Evolutionary conservation across 2,329 filamentous ascomycete species (phyloP).

Genomic region (Talaromyces amestolkiae): DNA sequence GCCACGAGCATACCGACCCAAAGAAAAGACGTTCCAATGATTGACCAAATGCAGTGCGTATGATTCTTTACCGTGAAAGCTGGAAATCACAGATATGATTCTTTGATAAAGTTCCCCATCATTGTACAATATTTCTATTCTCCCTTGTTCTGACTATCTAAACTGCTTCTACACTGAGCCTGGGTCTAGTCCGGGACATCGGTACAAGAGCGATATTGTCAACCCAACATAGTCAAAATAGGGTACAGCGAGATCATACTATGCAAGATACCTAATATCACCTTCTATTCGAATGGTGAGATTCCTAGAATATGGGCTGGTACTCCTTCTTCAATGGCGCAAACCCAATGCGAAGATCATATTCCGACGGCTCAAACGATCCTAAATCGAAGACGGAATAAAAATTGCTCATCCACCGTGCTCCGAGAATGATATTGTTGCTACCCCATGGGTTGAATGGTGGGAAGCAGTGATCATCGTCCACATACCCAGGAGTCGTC

Average conservation of each 20-base stretch:
- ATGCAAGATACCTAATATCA: not conserved
- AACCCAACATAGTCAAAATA: not conserved
- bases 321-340: slow-evolving; percentile 5
- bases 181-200: not conserved
- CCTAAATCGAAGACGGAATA: slow-evolving; percentile 2
- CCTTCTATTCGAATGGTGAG: not conserved
- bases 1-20: too few relatives aligned
- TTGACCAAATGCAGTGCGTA: too few relatives aligned
- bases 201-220: not conserved
- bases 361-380: not conserved
- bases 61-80: too few relatives aligned
- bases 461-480: slow-evolving; percentile 3
- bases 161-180: not conserved
- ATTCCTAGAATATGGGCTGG: not conserved
- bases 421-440: slow-evolving; percentile 4
- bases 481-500: not conserved
- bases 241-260: not conserved
- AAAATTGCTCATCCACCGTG: not conserved
- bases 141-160: not conserved
- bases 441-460: slow-evolving; percentile 3
- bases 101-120: not conserved
- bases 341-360: not conserved
- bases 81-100: too few relatives aligned
- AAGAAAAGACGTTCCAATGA: too few relatives aligned
- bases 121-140: not conserved